phyloP scores from a whole-genome alignment of 495 filamentous ascomycete species.

The Cercophora scortea region DNA sequence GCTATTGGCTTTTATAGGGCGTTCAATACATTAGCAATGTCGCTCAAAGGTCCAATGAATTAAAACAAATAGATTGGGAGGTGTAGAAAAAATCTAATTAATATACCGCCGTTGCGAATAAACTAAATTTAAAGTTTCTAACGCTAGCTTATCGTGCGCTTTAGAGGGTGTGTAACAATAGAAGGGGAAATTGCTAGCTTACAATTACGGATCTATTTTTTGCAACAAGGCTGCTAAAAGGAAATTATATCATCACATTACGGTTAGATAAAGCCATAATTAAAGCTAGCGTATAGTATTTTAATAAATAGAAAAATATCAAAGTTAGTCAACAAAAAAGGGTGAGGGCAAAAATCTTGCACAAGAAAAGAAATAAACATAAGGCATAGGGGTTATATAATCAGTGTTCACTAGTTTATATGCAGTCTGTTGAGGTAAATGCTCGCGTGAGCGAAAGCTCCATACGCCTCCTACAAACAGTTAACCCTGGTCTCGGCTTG shows the following conservation, averaged over 20 bases:
- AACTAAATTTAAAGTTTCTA: background rate
- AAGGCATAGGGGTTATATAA: background rate
- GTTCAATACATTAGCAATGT: background rate
- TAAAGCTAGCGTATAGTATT: too few species aligned
- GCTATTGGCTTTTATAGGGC: background rate
- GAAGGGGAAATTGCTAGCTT: background rate
- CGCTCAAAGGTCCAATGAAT: background rate
- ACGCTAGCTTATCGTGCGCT: background rate
- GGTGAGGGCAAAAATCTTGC: background rate
- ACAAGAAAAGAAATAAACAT: background rate
- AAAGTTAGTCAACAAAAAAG: background rate
- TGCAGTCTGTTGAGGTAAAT: too few species aligned
- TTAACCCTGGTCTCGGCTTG: background rate
- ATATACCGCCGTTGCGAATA: background rate
- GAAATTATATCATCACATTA: background rate
- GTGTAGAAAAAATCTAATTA: background rate
- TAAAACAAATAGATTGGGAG: background rate
- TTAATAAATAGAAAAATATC: background rate
- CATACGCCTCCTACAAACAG: too few species aligned
- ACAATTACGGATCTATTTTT: too few species aligned
- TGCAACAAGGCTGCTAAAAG: too few species aligned
- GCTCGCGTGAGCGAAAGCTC: too few species aligned
- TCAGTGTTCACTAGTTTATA: background rate
- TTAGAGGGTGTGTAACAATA: background rate
- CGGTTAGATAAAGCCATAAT: background rate